Base-by-base conservation (phyloP, 345 rosid genomes). In the Erysimum cheiranthoides region DNA sequence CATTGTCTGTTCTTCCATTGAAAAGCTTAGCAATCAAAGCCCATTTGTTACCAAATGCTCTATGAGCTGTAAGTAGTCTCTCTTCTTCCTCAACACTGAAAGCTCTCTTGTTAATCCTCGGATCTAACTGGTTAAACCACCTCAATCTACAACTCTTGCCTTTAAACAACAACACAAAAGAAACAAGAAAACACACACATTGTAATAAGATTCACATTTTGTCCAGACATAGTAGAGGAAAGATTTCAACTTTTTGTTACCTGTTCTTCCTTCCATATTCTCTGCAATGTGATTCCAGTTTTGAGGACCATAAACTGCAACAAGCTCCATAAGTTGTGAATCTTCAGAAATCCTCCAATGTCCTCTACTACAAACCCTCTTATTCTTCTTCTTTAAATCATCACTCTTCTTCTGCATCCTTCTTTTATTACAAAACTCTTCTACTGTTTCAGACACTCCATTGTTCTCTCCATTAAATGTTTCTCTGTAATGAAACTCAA, bases 91-190 rank as follows among this genome's bases (percentile, higher is more conserved):
- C 94, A 57, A 83, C 93, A 38, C 45, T 73, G 68, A 93, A 91
- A 52, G 89, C 89, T 80, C 72, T 88, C 81, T 85, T 81, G 85
- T 89, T 93, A 57, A 93, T 89, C 54, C 87, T 88, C 51, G 97
- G 97, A 78, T 93, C 94, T 53, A 93, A 80, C 77, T 91, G 98
- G 71, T 93, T 93, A 58, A 89, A 93, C 97, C 98, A 93, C 80
- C 98, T 89, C 73, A 93, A 80, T 65, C 98, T 89, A 42, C 98
- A 93, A 63, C 98, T 93, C 77, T 93, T 91, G 16, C 98, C 97
- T 93, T 50, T 2, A 21, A 25, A 25, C 9, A 25, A 30, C 63
- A 63, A 17, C 61, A 49, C 59, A 51, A 38, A 38, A 50, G 4
- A 61, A 73, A 7, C 27, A 79, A 56, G 36, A 30, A 30, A 16